Conservation (phyloP, 495 filamentous ascomycete species). For the Chaetomium fimeti region DNA sequence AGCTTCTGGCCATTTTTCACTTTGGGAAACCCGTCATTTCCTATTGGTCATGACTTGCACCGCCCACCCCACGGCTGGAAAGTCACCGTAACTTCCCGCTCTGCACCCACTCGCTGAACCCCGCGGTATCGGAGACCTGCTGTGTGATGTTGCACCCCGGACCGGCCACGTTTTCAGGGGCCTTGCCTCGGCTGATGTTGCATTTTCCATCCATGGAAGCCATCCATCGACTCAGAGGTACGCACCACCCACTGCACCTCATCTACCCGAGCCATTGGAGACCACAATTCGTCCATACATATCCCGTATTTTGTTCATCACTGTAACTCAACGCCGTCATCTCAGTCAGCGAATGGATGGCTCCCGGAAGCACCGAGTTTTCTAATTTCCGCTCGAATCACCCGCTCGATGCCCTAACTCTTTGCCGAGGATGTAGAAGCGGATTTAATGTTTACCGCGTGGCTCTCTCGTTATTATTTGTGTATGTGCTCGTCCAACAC, state of each 20-base stretch:
- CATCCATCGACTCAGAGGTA: background rate
- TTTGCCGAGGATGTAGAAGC: background rate
- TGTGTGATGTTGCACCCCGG: background rate
- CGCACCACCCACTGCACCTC: too few species aligned
- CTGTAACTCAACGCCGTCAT: background rate
- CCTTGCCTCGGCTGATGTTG: conserved; percentile 15
- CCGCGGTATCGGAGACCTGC: conserved; percentile 23
- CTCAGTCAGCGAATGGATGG: background rate
- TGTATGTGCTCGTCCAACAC: background rate
- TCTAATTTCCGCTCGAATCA: background rate
- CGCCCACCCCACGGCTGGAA: background rate
- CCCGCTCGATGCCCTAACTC: background rate
- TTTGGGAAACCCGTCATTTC: conserved; percentile 15
- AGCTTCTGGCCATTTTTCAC: conserved; percentile 21
- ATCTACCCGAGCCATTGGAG: background rate
- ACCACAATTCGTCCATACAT: background rate
- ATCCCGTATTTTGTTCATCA: background rate
- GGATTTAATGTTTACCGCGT: background rate
- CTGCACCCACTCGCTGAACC: background rate
- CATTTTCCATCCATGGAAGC: background rate
- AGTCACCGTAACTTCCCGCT: conserved; percentile 19
- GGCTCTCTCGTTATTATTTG: too few species aligned
- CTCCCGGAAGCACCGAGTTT: background rate
- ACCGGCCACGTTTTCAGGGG: background rate
- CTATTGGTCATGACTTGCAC: conserved; percentile 21